Base-by-base conservation (phyloP, 495 filamentous ascomycete species). In the Baudoinia panamericana region DNA sequence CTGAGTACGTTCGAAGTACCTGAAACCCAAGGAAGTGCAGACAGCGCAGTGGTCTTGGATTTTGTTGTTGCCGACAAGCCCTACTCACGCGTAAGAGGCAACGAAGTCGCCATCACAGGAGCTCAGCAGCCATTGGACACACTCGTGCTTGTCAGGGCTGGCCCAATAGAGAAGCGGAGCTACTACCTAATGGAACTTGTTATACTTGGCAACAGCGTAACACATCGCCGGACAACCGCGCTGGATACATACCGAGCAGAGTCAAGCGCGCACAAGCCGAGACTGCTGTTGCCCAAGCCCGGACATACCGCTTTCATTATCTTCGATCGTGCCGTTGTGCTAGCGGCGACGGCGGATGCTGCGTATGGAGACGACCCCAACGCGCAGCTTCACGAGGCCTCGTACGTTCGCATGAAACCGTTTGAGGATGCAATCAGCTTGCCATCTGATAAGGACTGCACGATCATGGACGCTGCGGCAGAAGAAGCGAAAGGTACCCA, bases 351-450 rank as follows among this genome's bases (percentile, higher is more conserved):
- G 30, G 63, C 63, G 0, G 62, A 57, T 17, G 54, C 67, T 1
- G 72, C 76, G 25, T 70, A 76, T 19, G 4, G 19, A 6, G 38
- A 46, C 20, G 71, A 73, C 2, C 78, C 82, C 21, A 75, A 75
- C 19, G 71, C 70, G 11, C 84, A 92, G 49, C 67, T 87, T 5
- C 68, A 78, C 39, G 60, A 70, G 21, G 78, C 80, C 40, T 73
- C 69, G 18, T 69, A 72, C 25, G 57, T 67, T 11, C 58, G 69
- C 10, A 63, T 7, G 2, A 11, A 33, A 19, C 5, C 70, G 6
- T 93, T 85, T 45, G 84, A 96, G 55, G 92, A 96, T 56, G 73
- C 78, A 2, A 69, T 96, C 19, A 76, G 84, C 48, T 73, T 96
- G 32, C 74, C 28, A 19, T 8, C 7, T 9, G 30, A 76, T n/a